phyloP scores from a whole-genome alignment of 768 basidiomycete species.

The Coprinellus aureogranulatus region DNA sequence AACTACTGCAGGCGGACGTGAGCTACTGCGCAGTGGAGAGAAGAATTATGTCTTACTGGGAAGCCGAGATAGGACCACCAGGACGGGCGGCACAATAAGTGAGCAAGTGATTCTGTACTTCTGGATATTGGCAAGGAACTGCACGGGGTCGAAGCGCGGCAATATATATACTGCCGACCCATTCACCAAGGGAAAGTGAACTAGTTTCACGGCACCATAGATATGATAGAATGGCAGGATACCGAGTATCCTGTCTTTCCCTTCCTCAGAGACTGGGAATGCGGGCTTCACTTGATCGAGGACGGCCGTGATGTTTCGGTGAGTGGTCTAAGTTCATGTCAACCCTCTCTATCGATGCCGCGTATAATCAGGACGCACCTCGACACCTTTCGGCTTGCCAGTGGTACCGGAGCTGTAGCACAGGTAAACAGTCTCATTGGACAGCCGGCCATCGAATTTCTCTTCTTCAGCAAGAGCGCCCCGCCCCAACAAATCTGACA shows the following conservation, averaged over 20 bases:
- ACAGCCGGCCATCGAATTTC: conserved; percentile 47
- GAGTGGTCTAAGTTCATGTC: conserved; percentile 48
- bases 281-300: conserved; percentile 46
- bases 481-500: conserved; percentile 50
- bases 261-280: conserved; percentile 40
- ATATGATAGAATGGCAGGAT: conserved; percentile 61
- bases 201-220: conserved; percentile 55
- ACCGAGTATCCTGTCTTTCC: conserved; percentile 54
- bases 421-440: conserved; percentile 60
- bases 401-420: conserved; percentile 76
- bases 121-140: conserved; percentile 65
- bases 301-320: conserved; percentile 64
- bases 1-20: conserved; percentile 41
- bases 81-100: conserved; percentile 79
- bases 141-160: conserved; percentile 66
- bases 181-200: conserved; percentile 52
- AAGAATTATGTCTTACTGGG: conserved; percentile 43
- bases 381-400: conserved; percentile 71
- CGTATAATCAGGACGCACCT: conserved; percentile 31
- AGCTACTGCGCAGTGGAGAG: background rate
- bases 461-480: conserved; percentile 54
- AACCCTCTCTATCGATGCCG: background rate
- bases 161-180: conserved; percentile 58
- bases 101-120: conserved; percentile 58
- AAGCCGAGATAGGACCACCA: conserved; percentile 71